These are phyloP conservation scores for Mitragyna speciosa DNA, from an alignment of 257 asterid genomes.

Conservation along the genomic window DNA sequence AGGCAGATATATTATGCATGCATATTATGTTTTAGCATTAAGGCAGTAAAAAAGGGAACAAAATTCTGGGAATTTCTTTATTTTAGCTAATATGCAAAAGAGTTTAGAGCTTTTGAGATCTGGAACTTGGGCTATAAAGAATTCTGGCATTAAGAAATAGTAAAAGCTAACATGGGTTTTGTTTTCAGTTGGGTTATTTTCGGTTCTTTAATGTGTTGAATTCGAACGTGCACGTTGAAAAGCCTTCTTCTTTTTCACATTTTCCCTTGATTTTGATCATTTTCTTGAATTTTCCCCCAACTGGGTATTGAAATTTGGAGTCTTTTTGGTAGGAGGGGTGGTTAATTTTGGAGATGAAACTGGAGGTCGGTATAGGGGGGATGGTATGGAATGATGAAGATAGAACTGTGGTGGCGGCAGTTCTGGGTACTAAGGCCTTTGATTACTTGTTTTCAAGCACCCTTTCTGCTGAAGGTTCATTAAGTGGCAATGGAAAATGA, in stretches of 20 bases:
- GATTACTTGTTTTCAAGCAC: constrained; percentile 79
- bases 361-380: constrained; percentile 55
- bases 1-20: too few species aligned
- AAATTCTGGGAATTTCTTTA: constrained; percentile 1
- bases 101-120: constrained; percentile 53
- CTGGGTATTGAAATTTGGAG: constrained; percentile 15
- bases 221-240: constrained; percentile 24
- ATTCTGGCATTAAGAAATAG: constrained; percentile 22
- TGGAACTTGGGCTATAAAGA: constrained; percentile 34
- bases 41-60: too few species aligned
- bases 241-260: neutral
- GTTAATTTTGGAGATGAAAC: constrained; percentile 25
- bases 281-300: neutral
- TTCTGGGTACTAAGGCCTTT: constrained; percentile 82
- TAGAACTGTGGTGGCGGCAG: constrained; percentile 70
- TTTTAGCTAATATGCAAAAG: constrained; percentile 6
- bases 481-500: constrained; percentile 74
- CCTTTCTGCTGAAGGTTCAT: constrained; percentile 70
- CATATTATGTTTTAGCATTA: neutral
- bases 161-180: constrained; percentile 22
- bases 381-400: constrained; percentile 75
- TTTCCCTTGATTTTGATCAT: neutral
- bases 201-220: too few species aligned
- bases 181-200: constrained; percentile 21
- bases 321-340: constrained; percentile 18